Evolutionary conservation across 23 red algal genomes (phyloP).

Genomic region (Agarophyton chilense): DNA sequence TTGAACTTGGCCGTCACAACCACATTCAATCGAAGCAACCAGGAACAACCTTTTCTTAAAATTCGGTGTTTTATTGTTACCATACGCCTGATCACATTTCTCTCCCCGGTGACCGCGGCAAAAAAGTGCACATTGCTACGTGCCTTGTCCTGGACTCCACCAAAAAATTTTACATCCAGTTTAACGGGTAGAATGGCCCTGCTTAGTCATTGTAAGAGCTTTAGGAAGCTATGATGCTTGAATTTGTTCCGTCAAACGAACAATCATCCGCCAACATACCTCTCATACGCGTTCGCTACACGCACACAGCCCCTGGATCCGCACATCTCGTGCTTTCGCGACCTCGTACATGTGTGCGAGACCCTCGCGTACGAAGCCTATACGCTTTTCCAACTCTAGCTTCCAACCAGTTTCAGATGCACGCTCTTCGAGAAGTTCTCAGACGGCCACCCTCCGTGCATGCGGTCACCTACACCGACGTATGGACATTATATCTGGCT

Average conservation of each 20-base stretch:
- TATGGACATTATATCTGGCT: background rate
- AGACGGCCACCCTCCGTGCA: background rate
- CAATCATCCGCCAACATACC: background rate
- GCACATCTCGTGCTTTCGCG: background rate
- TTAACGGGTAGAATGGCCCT: no score
- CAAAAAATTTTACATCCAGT: no score
- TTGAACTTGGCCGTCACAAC: no score
- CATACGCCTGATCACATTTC: no score
- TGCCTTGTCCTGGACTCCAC: no score
- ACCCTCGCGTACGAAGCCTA: background rate
- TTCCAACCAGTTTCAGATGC: background rate
- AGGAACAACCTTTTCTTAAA: no score
- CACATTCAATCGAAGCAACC: no score
- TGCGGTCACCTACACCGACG: background rate
- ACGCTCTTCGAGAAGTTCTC: background rate
- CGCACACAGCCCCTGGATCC: background rate
- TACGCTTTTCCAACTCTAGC: background rate
- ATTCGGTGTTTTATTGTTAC: no score
- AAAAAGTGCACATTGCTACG: no score
- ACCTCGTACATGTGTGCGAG: background rate
- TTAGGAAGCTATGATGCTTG: background rate
- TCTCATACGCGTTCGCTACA: background rate
- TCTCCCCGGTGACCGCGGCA: no score
- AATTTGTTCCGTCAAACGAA: slow-evolving; percentile 7
- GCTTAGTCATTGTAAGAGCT: background rate